These are phyloP conservation scores for Pythium guiyangense DNA, from an alignment of 352 stramenopile species.

Conservation along the genomic window DNA sequence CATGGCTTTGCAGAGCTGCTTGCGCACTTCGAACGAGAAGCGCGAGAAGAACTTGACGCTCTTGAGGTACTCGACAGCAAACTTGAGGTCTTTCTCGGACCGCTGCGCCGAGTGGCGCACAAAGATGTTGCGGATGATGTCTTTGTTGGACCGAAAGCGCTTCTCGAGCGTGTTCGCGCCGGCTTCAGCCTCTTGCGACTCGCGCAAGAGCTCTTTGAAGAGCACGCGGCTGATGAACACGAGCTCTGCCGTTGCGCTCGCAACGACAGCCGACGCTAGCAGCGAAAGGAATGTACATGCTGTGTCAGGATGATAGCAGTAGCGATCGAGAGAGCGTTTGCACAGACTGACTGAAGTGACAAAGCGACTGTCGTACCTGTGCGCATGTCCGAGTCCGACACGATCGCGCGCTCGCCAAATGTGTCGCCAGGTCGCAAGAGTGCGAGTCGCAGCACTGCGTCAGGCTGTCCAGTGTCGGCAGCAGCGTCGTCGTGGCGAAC, in stretches of 20 bases:
- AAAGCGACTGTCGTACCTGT: constrained; percentile 26
- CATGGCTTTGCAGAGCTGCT: constrained; percentile 82
- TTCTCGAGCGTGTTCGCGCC: constrained; percentile 54
- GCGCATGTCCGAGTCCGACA: constrained; percentile 54
- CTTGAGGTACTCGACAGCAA: constrained; percentile 82
- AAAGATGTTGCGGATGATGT: constrained; percentile 86
- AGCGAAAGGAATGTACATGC: not conserved
- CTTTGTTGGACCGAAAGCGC: constrained; percentile 83
- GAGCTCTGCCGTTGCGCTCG: constrained; percentile 48
- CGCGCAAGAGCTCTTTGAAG: constrained; percentile 61
- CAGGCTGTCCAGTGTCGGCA: constrained; percentile 1
- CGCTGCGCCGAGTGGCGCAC: constrained; percentile 56
- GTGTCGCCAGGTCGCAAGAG: constrained; percentile 54
- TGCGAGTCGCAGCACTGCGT: constrained; percentile 28
- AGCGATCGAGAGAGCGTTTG: not conserved
- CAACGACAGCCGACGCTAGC: constrained; percentile 53
- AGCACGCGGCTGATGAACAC: constrained; percentile 66
- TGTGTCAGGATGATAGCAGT: not conserved
- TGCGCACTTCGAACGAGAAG: constrained; percentile 84
- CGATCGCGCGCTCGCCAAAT: constrained; percentile 70
- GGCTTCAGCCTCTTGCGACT: constrained; percentile 45
- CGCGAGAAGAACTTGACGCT: constrained; percentile 85
- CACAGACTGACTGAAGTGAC: not conserved
- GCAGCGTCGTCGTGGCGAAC: constrained; percentile 25
- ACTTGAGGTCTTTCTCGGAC: constrained; percentile 82